These are phyloP conservation scores for Cytospora paraplurivora DNA, from an alignment of 2,329 filamentous ascomycete genomes.

Conservation along the genomic window DNA sequence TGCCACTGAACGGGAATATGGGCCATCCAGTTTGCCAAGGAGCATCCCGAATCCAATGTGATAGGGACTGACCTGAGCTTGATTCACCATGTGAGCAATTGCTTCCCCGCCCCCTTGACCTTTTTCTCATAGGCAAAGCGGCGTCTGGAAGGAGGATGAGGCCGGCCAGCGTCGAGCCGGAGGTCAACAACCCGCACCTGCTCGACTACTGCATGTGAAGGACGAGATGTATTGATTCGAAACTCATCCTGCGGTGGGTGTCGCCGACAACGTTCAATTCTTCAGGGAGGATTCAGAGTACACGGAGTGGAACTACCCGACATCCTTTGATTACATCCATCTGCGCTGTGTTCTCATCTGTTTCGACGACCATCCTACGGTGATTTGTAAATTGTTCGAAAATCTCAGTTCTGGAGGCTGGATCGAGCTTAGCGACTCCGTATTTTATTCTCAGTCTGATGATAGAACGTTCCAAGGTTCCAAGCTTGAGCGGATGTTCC, in stretches of 20 bases:
- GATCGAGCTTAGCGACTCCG: constrained; percentile 14
- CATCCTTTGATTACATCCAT: constrained; percentile 5
- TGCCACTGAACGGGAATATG: constrained; percentile 24
- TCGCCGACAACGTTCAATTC: constrained; percentile 13
- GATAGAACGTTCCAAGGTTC: constrained; percentile 4
- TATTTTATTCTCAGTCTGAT: constrained; percentile 1
- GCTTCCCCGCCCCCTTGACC: background rate
- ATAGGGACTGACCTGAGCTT: constrained; percentile 27
- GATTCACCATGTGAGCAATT: constrained; percentile 23
- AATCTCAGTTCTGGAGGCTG: background rate
- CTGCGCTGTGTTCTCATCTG: constrained; percentile 4
- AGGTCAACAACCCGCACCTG: background rate
- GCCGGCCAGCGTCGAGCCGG: background rate
- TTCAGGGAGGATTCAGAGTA: constrained; percentile 16
- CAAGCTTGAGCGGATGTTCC: background rate
- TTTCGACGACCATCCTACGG: constrained; percentile 8
- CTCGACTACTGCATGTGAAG: too few species aligned
- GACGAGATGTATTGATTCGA: background rate
- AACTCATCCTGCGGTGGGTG: background rate
- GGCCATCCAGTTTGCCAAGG: constrained; percentile 24
- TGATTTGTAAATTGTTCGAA: background rate
- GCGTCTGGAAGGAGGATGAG: background rate
- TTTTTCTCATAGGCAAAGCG: background rate
- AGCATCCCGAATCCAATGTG: constrained; percentile 20
- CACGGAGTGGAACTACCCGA: constrained; percentile 2